Evolutionary conservation across 1,284 basidiomycete species (phyloP), one percentile per base, ranked within the genome.

Genomic region (Rhodotorula sp.): DNA sequence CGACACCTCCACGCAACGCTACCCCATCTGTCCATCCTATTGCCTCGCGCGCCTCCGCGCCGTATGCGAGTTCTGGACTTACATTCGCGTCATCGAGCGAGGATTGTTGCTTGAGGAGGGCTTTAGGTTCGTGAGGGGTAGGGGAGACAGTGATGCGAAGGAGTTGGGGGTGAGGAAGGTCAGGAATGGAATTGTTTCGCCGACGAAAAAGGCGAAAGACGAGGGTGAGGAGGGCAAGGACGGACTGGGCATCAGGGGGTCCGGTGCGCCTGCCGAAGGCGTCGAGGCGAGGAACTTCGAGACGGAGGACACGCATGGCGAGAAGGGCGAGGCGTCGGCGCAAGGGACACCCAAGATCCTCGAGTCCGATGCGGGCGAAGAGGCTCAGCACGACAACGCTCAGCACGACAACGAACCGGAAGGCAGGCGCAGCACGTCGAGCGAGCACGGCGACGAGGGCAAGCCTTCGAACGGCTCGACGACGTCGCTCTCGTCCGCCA

Each of bases 21-120:
- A 79, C 70, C 71, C 78, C 0, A 56, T 80, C 30, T 79, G 77
- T 57, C 74, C 76, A 0, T 73, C 71, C 22, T 93, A 91, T 87
- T 93, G 91, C 77, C 83, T 93, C 16, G 79, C 84, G 4, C 85
- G 92, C 11, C 82, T 96, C 26, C 86, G 93, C 18, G 85, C 89
- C n/a, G 92, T 92, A 26, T 95, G 93, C 79, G 89, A 89, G 16
- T 83, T 96, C 31, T 96, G 94, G 92, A 87, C 89, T 28, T 96
- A 92, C 78, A 86, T 96, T 51, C 87, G 92, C 1, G 86, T 89
- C 24, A 83, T 96, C 67, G 84, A 95, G 40, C 89, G 92, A 69
- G 88, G 88, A 65, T 82, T 96, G 4, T 92, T 94, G 89, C 87
- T 91, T 68, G 92, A 94, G 74, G 90, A 89, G 55, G 67, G 71